Conservation (phyloP, 176 grass and related monocot genomes). For the Dendrocalamus sinicus region DNA sequence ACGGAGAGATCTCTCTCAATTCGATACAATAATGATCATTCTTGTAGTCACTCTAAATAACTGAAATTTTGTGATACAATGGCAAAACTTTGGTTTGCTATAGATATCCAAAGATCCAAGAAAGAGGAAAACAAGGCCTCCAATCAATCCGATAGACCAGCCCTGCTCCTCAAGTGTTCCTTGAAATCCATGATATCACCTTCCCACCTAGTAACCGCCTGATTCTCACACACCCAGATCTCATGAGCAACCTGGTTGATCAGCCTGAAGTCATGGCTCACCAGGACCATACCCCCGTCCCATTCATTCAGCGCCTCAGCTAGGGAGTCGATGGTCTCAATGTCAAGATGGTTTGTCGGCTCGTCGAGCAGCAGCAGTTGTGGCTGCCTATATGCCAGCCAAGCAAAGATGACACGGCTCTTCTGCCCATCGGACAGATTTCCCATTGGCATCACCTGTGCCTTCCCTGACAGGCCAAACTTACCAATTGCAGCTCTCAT, state of each 20-base stretch:
- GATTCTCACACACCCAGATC: slow-evolving; percentile 96
- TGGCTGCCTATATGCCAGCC: slow-evolving; percentile 88
- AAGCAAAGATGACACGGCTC: slow-evolving; percentile 86
- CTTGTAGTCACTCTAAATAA: neutral
- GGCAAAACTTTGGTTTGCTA: slow-evolving; percentile 38
- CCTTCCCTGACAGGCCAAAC: slow-evolving; percentile 91
- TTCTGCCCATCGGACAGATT: slow-evolving; percentile 89
- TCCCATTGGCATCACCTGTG: slow-evolving; percentile 96
- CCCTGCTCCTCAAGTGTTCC: slow-evolving; percentile 77
- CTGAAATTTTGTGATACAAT: slow-evolving; percentile 24
- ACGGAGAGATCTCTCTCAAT: neutral
- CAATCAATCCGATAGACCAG: slow-evolving; percentile 55
- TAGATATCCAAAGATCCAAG: slow-evolving; percentile 35
- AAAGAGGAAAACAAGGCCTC: neutral
- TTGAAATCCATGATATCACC: slow-evolving; percentile 97
- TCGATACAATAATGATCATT: slow-evolving; percentile 4
- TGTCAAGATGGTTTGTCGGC: slow-evolving; percentile 93
- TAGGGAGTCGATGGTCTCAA: slow-evolving; percentile 93
- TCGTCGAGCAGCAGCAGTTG: slow-evolving; percentile 83
- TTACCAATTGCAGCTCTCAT: slow-evolving; percentile 87
- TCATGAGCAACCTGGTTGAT: slow-evolving; percentile 98
- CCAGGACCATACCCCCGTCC: slow-evolving; percentile 90
- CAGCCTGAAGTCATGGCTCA: slow-evolving; percentile 96
- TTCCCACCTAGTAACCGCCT: slow-evolving; percentile 88
- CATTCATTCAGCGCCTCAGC: slow-evolving; percentile 91